Percentiles rank a stretch among this genome's conserved stretches.
phyloP scores from a whole-genome alignment of 139 green algal species.

The Trebouxia sp. region DNA sequence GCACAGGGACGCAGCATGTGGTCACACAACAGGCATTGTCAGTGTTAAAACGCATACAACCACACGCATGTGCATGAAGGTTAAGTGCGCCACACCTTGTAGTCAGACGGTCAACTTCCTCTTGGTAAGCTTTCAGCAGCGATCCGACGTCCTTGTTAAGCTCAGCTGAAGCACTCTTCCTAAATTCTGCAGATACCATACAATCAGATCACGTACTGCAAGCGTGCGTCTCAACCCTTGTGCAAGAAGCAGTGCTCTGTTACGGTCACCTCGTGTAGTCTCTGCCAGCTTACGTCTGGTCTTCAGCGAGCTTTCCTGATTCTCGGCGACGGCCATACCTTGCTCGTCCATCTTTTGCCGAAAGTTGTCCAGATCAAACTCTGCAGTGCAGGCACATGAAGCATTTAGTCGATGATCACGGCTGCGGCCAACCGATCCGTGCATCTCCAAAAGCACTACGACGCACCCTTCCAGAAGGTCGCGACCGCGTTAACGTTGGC shows the following conservation, averaged over 20 bases:
- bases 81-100: slow-evolving; percentile 47
- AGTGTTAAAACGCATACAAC: too few relatives aligned
- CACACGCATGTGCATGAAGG: too few relatives aligned
- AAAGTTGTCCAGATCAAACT: slow-evolving; percentile 85
- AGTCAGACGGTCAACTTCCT: slow-evolving; percentile 87
- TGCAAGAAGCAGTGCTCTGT: neutral
- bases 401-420: neutral
- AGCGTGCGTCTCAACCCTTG: neutral
- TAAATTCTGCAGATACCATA: slow-evolving; percentile 46
- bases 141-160: slow-evolving; percentile 55
- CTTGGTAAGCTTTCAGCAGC: slow-evolving; percentile 89
- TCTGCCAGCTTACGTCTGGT: slow-evolving; percentile 66
- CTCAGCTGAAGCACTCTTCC: slow-evolving; percentile 35
- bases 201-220: neutral
- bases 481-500: neutral
- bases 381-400: slow-evolving; percentile 38
- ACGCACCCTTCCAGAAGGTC: slow-evolving; percentile 25
- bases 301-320: slow-evolving; percentile 75
- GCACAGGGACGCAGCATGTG: too few relatives aligned
- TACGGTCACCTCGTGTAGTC: slow-evolving; percentile 52
- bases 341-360: slow-evolving; percentile 79
- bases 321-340: slow-evolving; percentile 77
- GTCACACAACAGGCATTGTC: too few relatives aligned
- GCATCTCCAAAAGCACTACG: too few relatives aligned
- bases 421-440: neutral